Conservation (phyloP, 495 filamentous ascomycete genomes). For the Hypoxylon intermedium region DNA sequence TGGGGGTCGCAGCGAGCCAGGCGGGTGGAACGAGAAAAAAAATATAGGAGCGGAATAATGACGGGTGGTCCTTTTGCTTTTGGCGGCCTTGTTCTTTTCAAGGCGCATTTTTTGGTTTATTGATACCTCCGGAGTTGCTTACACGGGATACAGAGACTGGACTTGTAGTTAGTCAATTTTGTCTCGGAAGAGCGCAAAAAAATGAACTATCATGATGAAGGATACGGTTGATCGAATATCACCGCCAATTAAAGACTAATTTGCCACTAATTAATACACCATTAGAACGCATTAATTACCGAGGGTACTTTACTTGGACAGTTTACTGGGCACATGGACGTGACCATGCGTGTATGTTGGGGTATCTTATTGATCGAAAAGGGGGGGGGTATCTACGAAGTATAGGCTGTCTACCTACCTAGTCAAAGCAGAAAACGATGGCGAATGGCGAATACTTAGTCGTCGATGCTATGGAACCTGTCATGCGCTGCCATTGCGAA, state of each 20-base stretch:
- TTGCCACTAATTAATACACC: conserved; percentile 27
- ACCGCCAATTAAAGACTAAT: conserved; percentile 15
- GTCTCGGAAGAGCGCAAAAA: conserved; percentile 10
- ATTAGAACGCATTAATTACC: conserved; percentile 18
- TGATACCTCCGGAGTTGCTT: conserved; percentile 35
- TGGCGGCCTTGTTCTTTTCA: neutral
- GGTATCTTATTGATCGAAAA: conserved; percentile 17
- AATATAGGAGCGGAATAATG: conserved; percentile 7
- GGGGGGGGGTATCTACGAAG: conserved; percentile 17
- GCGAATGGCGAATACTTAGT: conserved; percentile 26
- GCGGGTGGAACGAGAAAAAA: conserved; percentile 17
- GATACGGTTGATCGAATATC: conserved; percentile 19
- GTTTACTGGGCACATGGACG: neutral
- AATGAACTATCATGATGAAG: conserved; percentile 21
- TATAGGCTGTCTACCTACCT: no score
- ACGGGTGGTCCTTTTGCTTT: conserved; percentile 19
- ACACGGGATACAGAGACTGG: conserved; percentile 31
- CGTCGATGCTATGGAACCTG: conserved; percentile 66
- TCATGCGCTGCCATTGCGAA: conserved; percentile 79
- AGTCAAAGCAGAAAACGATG: neutral
- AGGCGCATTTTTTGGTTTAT: conserved; percentile 30
- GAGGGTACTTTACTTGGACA: neutral
- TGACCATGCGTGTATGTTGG: neutral
- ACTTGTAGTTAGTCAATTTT: conserved; percentile 8
- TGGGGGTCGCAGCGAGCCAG: conserved; percentile 24